Base-by-base conservation (phyloP, 495 filamentous ascomycete species). In the Parachaetomium inaequale region DNA sequence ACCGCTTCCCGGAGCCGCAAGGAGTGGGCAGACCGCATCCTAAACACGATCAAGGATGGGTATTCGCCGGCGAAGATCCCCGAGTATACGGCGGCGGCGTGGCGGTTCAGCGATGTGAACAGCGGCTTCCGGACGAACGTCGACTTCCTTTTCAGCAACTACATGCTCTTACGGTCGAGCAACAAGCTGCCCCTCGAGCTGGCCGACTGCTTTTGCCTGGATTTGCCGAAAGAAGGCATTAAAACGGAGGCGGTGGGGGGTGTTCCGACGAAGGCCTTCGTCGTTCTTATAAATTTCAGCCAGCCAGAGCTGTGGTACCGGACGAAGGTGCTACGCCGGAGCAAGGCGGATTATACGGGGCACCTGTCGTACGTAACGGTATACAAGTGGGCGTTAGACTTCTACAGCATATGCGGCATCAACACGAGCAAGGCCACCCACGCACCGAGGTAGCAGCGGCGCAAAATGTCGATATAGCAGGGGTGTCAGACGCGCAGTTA, bases 161-260 rank as follows among this genome's bases (percentile, higher is more conserved):
- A 32, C 15, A 51, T 51, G 49, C 49, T 51, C 49, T 31, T 51
- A 19, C 28, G 49, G 49, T 51, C 49, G 28, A 51, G 49, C 11
- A 51, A 51, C 49, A 51, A 25, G 49, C 49, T 51, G 28, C 26
- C 0, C 2, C 49, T 51, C 49, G 49, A 51, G 49, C 26, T 51
- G 28, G 49, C 49, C 49, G 49, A 51, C 49, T 51, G 49, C 49
- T 51, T 51, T 32, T 51, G 49, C 49, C 49, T 51, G 49, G 46
- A 49, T 49, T 49, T 49, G 21, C 46, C 46, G 46, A 49, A 49
- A 26, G 46, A 49, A 28, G 46, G 49, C 12, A n/a, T 32, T 21
- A 51, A 51, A 8, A 29, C 12, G 49, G 14, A 51, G 26, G 23
- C 47, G 38, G 40, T 2, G 17, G 25, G 46, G 3, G 46, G 42